Percentiles rank a stretch among this genome's conserved stretches.
Conservation (phyloP, 2,329 filamentous ascomycete species). For the Pseudogymnoascus sp. region DNA sequence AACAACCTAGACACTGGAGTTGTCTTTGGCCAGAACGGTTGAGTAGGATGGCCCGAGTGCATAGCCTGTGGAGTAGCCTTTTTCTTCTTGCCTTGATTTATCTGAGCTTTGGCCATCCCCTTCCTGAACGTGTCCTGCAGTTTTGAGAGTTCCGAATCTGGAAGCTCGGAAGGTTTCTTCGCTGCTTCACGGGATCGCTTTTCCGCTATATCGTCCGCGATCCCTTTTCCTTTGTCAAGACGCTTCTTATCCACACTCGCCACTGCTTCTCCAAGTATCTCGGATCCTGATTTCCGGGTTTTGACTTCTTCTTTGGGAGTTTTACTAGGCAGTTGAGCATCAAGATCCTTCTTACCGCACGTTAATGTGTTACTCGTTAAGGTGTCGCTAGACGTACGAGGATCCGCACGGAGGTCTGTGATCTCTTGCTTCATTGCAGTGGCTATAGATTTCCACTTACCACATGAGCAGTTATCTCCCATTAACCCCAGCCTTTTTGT, state of each 20-base stretch:
- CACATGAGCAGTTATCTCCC: background rate
- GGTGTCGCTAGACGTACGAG: background rate
- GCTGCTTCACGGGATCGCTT: background rate
- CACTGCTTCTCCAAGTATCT: background rate
- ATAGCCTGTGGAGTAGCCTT: background rate
- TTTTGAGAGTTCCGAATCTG: background rate
- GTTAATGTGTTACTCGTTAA: too few species aligned
- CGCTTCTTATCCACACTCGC: too few species aligned
- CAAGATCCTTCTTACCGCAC: background rate
- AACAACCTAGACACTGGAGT: background rate
- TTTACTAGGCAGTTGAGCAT: background rate
- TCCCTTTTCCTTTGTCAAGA: background rate
- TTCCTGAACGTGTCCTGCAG: background rate
- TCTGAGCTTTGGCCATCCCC: background rate
- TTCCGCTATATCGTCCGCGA: background rate
- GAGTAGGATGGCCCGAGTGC: background rate
- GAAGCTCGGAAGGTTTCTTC: background rate
- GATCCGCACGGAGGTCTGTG: background rate
- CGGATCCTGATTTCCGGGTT: too few species aligned
- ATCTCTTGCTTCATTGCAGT: background rate
- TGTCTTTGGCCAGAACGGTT: background rate
- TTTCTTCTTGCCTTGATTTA: background rate
- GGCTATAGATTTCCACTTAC: background rate
- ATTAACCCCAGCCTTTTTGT: background rate
- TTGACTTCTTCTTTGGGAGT: background rate